Evolutionary conservation across 805 yeast species (phyloP), one percentile per base, ranked within the genome.

Genomic region (Kodamaea kaohsiungensis): DNA sequence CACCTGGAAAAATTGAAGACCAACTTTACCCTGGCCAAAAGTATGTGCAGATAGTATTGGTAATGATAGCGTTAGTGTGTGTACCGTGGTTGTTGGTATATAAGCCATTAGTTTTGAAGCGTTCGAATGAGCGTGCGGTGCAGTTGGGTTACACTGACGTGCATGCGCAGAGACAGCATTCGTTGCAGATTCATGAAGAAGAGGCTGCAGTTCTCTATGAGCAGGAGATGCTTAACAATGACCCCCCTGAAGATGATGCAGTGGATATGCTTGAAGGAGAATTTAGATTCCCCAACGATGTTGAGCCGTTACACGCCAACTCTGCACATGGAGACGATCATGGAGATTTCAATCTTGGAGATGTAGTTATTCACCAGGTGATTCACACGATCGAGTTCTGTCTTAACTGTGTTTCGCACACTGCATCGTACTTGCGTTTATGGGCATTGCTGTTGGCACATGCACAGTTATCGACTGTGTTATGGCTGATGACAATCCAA

Each of bases 361-460:
- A 93, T 65, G 84, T 95, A 35, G 88, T 93, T 87, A 93, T 93
- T 62, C 97, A 93, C 71, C 99, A 93, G 73, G 96, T 93, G 19
- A 93, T 93, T 62, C 98, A 95, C 71, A 95, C 99, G 9, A 93
- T 93, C 68, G 99, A 93, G 78, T 93, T 95, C 75, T 93, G 99
- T 67, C 80, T 93, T 67, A 95, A 95, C 73, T 89, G 97, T 78
- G 97, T 93, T 33, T 90, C 97, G n/a, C 99, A 93, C 71, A 93
- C 99, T 1, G 99, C 99, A 0, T 93, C 98, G 0, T 93, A 93
- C 67, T 79, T 93, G 62, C 89, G 99, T 73, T 77, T 93, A 61
- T 93, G 99, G 99, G 99, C 99, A 2, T 78, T 93, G 61, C 93
- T 98, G 1, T 82, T 93, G 58, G 99, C 99, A 0, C 99, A 93